phyloP scores from a whole-genome alignment of 176 grass and related monocot species.

The Oryza punctata region DNA sequence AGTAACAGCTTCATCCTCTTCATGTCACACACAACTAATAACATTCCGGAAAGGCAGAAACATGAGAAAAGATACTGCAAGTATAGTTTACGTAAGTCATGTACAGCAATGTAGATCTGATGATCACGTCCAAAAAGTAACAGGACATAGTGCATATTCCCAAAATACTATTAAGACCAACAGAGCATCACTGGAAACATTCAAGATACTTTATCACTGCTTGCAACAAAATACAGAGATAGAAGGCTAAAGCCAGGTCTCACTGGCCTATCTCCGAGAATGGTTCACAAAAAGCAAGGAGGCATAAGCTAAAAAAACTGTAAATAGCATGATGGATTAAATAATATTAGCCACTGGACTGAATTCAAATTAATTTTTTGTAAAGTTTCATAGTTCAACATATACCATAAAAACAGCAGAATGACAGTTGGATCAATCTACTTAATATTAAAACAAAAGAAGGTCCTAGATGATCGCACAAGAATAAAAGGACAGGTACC shows the following conservation, averaged over 20 bases:
- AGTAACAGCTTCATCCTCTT: background rate
- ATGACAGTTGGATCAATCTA: background rate
- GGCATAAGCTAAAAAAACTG: slow-evolving; percentile 12
- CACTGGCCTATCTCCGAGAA: slow-evolving; percentile 1
- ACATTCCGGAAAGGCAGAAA: slow-evolving; percentile 29
- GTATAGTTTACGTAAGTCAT: background rate
- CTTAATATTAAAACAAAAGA: background rate
- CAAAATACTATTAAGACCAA: slow-evolving; percentile 11
- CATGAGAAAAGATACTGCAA: slow-evolving; percentile 17
- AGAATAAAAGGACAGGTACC: background rate
- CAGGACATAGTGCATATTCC: background rate
- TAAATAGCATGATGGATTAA: background rate
- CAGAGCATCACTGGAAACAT: background rate
- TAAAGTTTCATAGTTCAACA: background rate
- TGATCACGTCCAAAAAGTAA: slow-evolving; percentile 5
- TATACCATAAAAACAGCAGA: slow-evolving; percentile 12
- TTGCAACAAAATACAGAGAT: slow-evolving; percentile 8
- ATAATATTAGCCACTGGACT: background rate
- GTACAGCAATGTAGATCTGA: background rate
- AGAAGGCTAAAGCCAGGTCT: slow-evolving; percentile 12
- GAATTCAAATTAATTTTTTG: background rate
- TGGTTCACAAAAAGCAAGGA: slow-evolving; percentile 8
- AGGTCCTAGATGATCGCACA: slow-evolving; percentile 15
- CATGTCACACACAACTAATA: slow-evolving; percentile 14
- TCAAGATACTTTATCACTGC: slow-evolving; percentile 8